These are phyloP conservation scores for Leccinum obscurum DNA, from an alignment of 768 basidiomycete species.

Conservation along the genomic window DNA sequence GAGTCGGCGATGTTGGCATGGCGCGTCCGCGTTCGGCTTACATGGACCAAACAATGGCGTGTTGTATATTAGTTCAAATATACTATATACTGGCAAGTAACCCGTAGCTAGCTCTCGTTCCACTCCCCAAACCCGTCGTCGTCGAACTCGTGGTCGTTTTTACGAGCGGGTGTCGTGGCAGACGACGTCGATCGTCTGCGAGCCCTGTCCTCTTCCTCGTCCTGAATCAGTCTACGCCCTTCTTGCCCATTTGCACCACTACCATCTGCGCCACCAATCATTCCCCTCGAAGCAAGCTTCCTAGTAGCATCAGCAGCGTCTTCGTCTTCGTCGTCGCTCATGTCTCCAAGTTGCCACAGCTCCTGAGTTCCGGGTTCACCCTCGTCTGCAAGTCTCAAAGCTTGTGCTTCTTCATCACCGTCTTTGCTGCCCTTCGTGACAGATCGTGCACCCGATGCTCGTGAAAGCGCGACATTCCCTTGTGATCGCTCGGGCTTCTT, in stretches of 20 bases:
- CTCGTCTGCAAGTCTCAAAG: conserved; percentile 36
- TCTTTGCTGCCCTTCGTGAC: conserved; percentile 17
- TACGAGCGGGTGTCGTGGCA: conserved; percentile 35
- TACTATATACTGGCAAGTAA: neutral
- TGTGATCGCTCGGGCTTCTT: conserved; percentile 73
- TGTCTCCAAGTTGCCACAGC: conserved; percentile 74
- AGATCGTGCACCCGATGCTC: conserved; percentile 26
- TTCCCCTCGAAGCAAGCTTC: conserved; percentile 23
- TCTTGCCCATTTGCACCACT: conserved; percentile 27
- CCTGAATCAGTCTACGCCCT: conserved; percentile 42
- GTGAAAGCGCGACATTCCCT: conserved; percentile 30
- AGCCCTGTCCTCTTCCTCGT: conserved; percentile 34
- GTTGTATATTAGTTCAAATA: neutral
- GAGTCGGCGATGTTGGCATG: neutral
- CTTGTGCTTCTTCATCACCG: conserved; percentile 33
- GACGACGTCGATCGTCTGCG: conserved; percentile 38
- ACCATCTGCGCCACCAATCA: conserved; percentile 13
- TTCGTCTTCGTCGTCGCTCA: conserved; percentile 65
- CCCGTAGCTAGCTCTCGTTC: conserved; percentile 12
- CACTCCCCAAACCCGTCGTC: conserved; percentile 40
- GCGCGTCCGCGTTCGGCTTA: neutral
- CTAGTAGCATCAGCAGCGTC: conserved; percentile 38
- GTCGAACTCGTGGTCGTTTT: conserved; percentile 14
- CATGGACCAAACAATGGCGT: neutral
- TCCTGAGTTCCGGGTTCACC: conserved; percentile 37